Percentiles rank a stretch among this genome's conserved stretches.
These are phyloP conservation scores for Ceratocystis cacaofunesta DNA, from an alignment of 2,329 filamentous ascomycete species.

Conservation along the genomic window DNA sequence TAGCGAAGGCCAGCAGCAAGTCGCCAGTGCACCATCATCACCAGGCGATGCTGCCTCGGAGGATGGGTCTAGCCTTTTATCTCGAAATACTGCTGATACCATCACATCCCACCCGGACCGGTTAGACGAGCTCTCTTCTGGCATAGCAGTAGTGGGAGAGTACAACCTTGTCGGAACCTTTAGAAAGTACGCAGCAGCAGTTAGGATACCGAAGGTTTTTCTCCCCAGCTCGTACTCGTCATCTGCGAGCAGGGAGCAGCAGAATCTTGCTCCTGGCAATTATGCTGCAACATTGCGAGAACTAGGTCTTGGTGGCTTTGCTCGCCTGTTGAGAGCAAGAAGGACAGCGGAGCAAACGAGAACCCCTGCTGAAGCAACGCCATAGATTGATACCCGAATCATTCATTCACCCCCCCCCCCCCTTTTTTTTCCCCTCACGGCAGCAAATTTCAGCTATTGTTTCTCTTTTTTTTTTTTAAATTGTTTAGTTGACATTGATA, in stretches of 20 bases:
- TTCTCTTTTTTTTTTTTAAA: not conserved
- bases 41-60: constrained; percentile 1
- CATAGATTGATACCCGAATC: constrained; percentile 6
- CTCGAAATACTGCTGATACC: not conserved
- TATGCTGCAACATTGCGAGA: constrained; percentile 10
- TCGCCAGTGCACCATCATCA: constrained; percentile 2
- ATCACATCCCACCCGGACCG: constrained; percentile 1
- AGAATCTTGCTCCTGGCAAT: constrained; percentile 4
- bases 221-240: not conserved
- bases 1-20: not conserved
- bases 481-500: not conserved
- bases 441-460: not conserved
- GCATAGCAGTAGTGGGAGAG: constrained; percentile 39
- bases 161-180: constrained; percentile 37
- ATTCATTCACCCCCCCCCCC: not conserved
- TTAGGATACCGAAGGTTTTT: constrained; percentile 6
- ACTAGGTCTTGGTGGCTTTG: constrained; percentile 7
- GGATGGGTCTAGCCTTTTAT: not conserved
- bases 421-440: not conserved
- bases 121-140: constrained; percentile 35
- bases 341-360: not conserved
- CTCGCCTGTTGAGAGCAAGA: constrained; percentile 6
- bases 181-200: constrained; percentile 10
- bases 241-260: not conserved
- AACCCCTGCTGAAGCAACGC: not conserved